These are phyloP conservation scores for Magnusiomyces suaveolens DNA, from an alignment of 1,139 yeast species.

Conservation along the genomic window DNA sequence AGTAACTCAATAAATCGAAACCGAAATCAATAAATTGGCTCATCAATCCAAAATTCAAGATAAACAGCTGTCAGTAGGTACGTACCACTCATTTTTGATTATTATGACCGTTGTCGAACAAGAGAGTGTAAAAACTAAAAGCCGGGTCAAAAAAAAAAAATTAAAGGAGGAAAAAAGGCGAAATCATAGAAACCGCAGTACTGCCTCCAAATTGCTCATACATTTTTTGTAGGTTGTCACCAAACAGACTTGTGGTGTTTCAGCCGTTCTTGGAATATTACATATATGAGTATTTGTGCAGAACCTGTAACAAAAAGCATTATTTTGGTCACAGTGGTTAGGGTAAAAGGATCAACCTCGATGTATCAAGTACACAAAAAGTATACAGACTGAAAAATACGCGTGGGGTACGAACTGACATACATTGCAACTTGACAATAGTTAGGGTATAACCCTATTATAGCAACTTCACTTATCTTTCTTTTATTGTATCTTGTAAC, in stretches of 20 bases:
- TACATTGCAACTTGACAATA: too few species aligned
- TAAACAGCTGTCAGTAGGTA: neutral
- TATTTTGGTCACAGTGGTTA: neutral
- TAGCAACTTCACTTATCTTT: too few species aligned
- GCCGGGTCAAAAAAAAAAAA: neutral
- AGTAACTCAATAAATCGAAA: neutral
- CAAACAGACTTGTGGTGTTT: too few species aligned
- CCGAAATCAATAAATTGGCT: neutral
- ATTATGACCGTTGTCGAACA: constrained; percentile 7
- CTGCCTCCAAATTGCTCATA: too few species aligned
- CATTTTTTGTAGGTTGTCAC: too few species aligned
- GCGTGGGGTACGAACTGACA: too few species aligned
- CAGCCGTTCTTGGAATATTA: too few species aligned
- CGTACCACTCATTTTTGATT: constrained; percentile 7
- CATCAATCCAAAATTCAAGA: neutral
- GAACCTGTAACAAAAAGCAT: neutral
- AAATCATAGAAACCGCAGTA: neutral
- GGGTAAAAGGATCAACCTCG: too few species aligned
- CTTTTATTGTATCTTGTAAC: too few species aligned
- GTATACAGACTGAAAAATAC: too few species aligned
- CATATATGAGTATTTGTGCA: too few species aligned
- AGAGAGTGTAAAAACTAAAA: constrained; percentile 1
- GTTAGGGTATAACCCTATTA: neutral
- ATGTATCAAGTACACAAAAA: too few species aligned
- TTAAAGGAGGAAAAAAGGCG: neutral